Base-by-base conservation (phyloP, 495 filamentous ascomycete species). In the Cercophora scortea region DNA sequence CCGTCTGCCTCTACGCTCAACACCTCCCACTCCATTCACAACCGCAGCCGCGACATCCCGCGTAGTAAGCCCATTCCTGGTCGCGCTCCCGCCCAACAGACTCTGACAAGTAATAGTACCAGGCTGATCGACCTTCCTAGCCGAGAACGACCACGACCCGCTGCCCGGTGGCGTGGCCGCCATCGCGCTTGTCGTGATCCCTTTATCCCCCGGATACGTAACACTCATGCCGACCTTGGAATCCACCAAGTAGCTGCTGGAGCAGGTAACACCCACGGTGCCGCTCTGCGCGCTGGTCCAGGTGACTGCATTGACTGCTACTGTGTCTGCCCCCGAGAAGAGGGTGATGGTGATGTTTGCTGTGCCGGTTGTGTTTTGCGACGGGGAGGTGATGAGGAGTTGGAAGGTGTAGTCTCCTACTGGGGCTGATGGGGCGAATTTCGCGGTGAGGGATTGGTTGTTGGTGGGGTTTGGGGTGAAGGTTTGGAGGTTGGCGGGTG, bases 271-370 rank as follows among this genome's bases (percentile, higher is more conserved):
- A 0, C 43, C 45, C 6, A 62, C 15, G 49, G 60, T 62, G 9
- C 60, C 60, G 8, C 48, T 53, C n/a, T 59, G 57, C 7, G 17
- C 8, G 25, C 39, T 47, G 2, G 54, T 59, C 60, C 60, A 62
- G 0, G 42, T 50, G 2, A 59, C 57, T 2, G 60, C 41, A 0
- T 43, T 25, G 16, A 62, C 42, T 0, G 33, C 9, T 8, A 62
- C 45, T 0, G 45, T 52, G 45, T 62, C 60, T 8, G 58, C 42
- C 1, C 58, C 58, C 0, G 58, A 54, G 49, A 60, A 60, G 18
- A 57, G 38, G 6, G 50, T 51, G 17, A 52, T 48, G 2, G 43
- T 54, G 47, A 51, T 51, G n/a, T 50, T 51, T 7, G 50, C 47
- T 2, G 47, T 55, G 16, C 54, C 58, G 1, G 48, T 54, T 17